Conservation (phyloP, 2,329 filamentous ascomycete genomes). For the Fusarium sp. region DNA sequence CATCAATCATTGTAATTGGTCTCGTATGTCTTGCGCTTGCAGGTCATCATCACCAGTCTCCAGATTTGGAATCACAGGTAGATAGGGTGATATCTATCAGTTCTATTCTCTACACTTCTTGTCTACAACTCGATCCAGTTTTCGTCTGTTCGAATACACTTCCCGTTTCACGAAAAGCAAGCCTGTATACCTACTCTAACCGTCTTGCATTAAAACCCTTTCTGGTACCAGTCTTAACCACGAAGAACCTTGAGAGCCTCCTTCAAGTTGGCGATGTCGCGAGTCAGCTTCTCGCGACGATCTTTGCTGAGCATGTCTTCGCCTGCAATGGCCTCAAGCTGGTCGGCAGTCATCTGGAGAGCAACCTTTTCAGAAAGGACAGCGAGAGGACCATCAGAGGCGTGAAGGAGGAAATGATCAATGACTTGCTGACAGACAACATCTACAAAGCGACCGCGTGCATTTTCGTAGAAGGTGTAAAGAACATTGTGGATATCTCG, state of each 20-base stretch:
- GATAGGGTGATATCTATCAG: too few relatives aligned
- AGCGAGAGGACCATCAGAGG: constrained; percentile 62
- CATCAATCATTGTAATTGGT: too few relatives aligned
- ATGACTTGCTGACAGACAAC: constrained; percentile 68
- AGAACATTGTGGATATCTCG: constrained; percentile 60
- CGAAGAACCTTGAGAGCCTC: constrained; percentile 47
- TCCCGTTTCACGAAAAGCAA: too few relatives aligned
- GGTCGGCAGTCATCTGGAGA: constrained; percentile 58
- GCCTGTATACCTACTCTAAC: too few relatives aligned
- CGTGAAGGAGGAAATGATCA: constrained; percentile 63
- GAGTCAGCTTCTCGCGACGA: constrained; percentile 56
- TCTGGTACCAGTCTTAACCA: not conserved
- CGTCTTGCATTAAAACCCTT: too few relatives aligned
- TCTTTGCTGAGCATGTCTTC: constrained; percentile 60
- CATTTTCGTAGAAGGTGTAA: constrained; percentile 70
- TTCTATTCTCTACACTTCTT: too few relatives aligned
- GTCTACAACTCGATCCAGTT: too few relatives aligned
- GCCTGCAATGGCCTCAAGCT: constrained; percentile 67
- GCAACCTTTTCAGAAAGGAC: too few relatives aligned
- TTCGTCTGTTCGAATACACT: too few relatives aligned
- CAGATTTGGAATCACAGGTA: too few relatives aligned
- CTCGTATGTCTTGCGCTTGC: too few relatives aligned
- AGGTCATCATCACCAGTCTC: too few relatives aligned
- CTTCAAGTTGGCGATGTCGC: constrained; percentile 59
- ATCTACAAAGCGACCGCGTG: constrained; percentile 71